Evolutionary conservation across 2,329 filamentous ascomycete species (phyloP).

Genomic region (Ceratocystis albifundus): DNA sequence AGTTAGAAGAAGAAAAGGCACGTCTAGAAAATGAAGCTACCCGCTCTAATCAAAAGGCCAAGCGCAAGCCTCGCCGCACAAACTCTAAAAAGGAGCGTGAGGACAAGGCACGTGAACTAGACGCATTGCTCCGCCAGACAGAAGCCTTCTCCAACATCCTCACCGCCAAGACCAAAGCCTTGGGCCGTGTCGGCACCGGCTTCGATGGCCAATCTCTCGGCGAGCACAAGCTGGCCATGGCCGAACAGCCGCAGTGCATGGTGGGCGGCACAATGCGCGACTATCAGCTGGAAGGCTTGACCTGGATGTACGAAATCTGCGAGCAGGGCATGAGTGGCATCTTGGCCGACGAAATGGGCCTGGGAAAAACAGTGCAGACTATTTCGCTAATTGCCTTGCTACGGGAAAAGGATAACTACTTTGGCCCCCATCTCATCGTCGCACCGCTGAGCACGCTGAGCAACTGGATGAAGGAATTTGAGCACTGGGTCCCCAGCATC

Average conservation of each 20-base stretch:
- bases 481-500: conserved; percentile 78
- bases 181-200: conserved; percentile 50
- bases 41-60: conserved; percentile 38
- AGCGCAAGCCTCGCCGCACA: conserved; percentile 39
- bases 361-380: conserved; percentile 84
- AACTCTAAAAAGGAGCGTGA: conserved; percentile 40
- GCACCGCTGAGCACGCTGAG: conserved; percentile 83
- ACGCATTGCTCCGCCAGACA: conserved; percentile 48
- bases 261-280: conserved; percentile 82
- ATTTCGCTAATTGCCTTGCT: conserved; percentile 79
- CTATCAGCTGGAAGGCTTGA: conserved; percentile 87
- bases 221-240: conserved; percentile 62
- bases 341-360: conserved; percentile 85
- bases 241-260: conserved; percentile 73
- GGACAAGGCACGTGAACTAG: conserved; percentile 47
- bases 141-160: conserved; percentile 51
- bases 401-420: conserved; percentile 70
- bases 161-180: conserved; percentile 50
- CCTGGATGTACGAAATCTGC: conserved; percentile 82
- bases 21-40: conserved; percentile 31
- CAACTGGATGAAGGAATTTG: conserved; percentile 93
- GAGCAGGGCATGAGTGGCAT: conserved; percentile 82
- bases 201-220: conserved; percentile 49
- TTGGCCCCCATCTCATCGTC: conserved; percentile 80
- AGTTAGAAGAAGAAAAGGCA: conserved; percentile 32